Evolutionary conservation across 257 asterid genomes (phyloP), one percentile per base, ranked within the genome.

Genomic region (Nicotiana tabacum): DNA sequence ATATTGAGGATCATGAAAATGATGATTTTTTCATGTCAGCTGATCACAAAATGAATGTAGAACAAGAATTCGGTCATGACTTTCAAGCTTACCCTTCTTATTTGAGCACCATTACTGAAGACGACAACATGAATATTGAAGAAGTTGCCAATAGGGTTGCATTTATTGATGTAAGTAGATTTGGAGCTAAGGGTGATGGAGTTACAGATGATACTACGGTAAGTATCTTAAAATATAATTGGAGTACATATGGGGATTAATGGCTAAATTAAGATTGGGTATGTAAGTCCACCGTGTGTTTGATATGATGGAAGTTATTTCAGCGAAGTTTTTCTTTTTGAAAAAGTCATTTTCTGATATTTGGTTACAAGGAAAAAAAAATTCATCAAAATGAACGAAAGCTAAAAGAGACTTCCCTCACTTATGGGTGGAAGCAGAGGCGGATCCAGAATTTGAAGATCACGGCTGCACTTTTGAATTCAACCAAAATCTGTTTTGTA

Each of bases 171-270:
- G 88, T 85, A 8, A 76, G 83, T 72, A 29, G 58, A 21, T 87
- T 55, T 62, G 90, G 92, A 78, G 90, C 92, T 72, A 81, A 82
- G 69, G 92, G 88, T 51, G 87, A 89, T 82, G 90, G 90, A 70
- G 62, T 27, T 65, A 70, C 65, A 32, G 89, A 89, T 66, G 90
- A 87, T 46, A 77, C 88, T 1, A 37, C 33, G 84, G 92, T 89
- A 84, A 46, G 79, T 74, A 32, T 21, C 18, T 18, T 74, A 5
- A 12, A 46, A 46, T 72, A 72, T 10, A 48, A 39, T 21, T 70
- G 12, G 58, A 70, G 17, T 43, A 43, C n/a, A 37, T 37, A 21
- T 43, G 37, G 6, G n/a, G 78, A 11, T 46, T 9, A 37, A 39
- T 39, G 46, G 9, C 8, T 39, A 39, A 39, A 39, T 39, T 39